phyloP scores from a whole-genome alignment of 140 eudicot genomes.

The Stevia rebaudiana region DNA sequence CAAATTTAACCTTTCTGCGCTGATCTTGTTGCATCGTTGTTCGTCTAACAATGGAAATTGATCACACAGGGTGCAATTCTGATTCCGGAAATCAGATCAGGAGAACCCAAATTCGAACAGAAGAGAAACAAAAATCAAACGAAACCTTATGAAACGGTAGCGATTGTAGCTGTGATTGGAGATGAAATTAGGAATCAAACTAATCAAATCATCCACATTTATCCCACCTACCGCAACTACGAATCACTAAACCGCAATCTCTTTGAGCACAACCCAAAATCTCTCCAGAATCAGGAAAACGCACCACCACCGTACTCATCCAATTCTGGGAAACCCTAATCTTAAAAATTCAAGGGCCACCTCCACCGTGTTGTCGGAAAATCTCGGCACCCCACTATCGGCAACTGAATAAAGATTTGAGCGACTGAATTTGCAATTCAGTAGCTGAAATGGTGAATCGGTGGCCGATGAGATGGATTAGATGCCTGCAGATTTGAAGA shows the following conservation, averaged over 20 bases:
- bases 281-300: constrained; percentile 6
- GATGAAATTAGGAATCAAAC: background rate
- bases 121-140: background rate
- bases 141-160: background rate
- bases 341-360: constrained; percentile 16
- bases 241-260: constrained; percentile 28
- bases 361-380: background rate
- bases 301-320: constrained; percentile 35
- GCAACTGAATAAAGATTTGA: background rate
- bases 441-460: constrained; percentile 1
- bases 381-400: background rate
- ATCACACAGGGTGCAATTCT: background rate
- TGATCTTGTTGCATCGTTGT: constrained; percentile 62
- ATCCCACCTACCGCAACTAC: constrained; percentile 43
- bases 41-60: constrained; percentile 8
- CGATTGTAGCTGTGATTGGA: background rate
- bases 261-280: constrained; percentile 20
- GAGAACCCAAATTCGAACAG: constrained; percentile 1
- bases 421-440: background rate
- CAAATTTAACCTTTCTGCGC: constrained; percentile 55
- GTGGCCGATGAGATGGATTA: constrained; percentile 9
- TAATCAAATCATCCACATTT: constrained; percentile 46
- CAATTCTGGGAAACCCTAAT: constrained; percentile 27
- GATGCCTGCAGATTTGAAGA: constrained; percentile 21
- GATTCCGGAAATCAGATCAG: constrained; percentile 19